Evolutionary conservation across 2,329 filamentous ascomycete species (phyloP).

Genomic region (Beauveria medogensis): DNA sequence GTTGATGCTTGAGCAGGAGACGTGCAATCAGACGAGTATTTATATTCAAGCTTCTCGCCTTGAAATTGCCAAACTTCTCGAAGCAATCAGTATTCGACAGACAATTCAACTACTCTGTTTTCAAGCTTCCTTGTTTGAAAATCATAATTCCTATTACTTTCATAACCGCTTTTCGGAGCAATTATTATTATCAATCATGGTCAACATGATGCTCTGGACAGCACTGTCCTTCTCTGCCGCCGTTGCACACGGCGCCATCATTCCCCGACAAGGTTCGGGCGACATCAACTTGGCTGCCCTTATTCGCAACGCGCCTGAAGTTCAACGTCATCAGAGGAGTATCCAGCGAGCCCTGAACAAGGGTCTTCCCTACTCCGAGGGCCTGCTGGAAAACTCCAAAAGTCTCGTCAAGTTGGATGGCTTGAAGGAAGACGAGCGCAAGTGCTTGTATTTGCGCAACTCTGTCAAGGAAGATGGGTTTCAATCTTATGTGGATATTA

Average conservation of each 20-base stretch:
- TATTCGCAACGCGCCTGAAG: background rate
- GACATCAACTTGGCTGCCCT: background rate
- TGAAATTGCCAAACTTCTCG: background rate
- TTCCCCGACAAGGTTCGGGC: background rate
- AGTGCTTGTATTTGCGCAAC: background rate
- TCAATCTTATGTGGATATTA: background rate
- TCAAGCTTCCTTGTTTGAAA: background rate
- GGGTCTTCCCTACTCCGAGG: background rate
- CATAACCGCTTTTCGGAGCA: background rate
- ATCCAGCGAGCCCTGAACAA: background rate
- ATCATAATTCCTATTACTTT: background rate
- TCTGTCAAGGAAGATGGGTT: background rate
- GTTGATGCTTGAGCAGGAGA: background rate
- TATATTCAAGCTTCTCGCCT: background rate
- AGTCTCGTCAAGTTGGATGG: background rate
- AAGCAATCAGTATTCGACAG: background rate
- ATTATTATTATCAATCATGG: background rate
- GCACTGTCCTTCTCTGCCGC: background rate
- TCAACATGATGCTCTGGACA: background rate
- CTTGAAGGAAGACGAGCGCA: background rate
- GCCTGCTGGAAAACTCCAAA: background rate
- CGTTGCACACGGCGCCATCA: background rate
- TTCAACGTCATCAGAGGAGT: background rate
- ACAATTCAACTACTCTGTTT: background rate
- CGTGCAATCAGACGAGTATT: background rate